Evolutionary conservation across 129 eudicot genomes (phyloP).

Genomic region (Chrysanthemum seticuspe): DNA sequence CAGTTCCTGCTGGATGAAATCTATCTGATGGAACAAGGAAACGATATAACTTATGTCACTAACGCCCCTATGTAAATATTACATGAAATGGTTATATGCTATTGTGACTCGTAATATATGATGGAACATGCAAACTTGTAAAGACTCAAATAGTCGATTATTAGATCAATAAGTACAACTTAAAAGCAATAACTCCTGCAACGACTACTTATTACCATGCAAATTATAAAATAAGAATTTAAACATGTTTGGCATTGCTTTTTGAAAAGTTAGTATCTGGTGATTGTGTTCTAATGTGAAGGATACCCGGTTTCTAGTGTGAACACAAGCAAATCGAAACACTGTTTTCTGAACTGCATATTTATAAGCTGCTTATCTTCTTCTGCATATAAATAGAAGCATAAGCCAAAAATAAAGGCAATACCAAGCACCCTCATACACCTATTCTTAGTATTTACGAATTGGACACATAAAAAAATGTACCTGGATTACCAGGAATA

Average conservation of each 20-base stretch:
- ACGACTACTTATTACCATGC: not conserved
- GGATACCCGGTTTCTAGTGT: no score
- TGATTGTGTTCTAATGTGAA: no score
- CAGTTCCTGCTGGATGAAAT: constrained; percentile 68
- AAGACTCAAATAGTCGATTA: not conserved
- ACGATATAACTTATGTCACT: not conserved
- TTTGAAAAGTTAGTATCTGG: no score
- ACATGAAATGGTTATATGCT: not conserved
- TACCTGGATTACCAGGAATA: constrained; percentile 97
- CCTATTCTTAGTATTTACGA: no score
- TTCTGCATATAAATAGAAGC: no score
- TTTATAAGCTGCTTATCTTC: no score
- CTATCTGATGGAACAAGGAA: constrained; percentile 42
- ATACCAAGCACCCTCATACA: no score
- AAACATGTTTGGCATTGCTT: not conserved
- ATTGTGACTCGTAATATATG: not conserved
- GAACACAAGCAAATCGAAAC: no score
- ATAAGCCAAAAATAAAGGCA: no score
- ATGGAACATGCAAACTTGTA: not conserved
- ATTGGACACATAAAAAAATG: not conserved
- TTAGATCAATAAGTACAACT: constrained; percentile 2
- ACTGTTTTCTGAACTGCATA: no score
- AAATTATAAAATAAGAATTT: not conserved
- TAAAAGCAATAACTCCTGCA: constrained; percentile 55
- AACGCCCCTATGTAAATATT: not conserved